Evolutionary conservation across 257 asterid species (phyloP), one percentile per base, ranked within the genome.

Genomic region (Fraxinus excelsior): DNA sequence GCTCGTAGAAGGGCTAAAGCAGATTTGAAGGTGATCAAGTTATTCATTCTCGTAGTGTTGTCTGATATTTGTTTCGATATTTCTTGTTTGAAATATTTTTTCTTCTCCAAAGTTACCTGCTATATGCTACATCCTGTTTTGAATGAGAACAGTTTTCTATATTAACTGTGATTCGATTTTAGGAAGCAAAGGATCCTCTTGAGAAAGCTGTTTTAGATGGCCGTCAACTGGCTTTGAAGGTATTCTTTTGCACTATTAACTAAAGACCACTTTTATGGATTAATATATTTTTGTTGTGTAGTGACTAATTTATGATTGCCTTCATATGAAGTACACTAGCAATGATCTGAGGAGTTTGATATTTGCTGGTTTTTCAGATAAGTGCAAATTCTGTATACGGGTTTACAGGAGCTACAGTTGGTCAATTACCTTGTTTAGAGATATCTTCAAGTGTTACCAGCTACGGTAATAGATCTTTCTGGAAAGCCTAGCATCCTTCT

Each of bases 391-490:
- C 99, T 73, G 98, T 95, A 31, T 91, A 95, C 80, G 98, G 98
- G 70, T 95, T 93, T 84, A 95, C 98, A 29, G 98, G 99, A 88
- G 98, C 98, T 71, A 90, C 98, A 51, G 75, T 93, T 73, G 99
- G 98, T 72, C 99, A 95, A 77, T 87, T 95, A 80, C 99, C 99
- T 83, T 95, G 99, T 82, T 70, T 95, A 79, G 99, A 93, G 85
- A 95, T 95, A 87, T 95, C 99, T 81, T 91, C 99, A 35, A 95
- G 99, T 84, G 99, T 95, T 53, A 95, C 99, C 71, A 95, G 99
- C 91, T 95, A 95, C 78, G 99, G 99, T 93, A 91, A 80, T 80
- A 74, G 71, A 80, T 78, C 74, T 51, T 70, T 29, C 64, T 13
- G 18, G n/a, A 34, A 78, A 25, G 66, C 21, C 21, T 8, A 18